Evolutionary conservation across 1,139 yeast genomes (phyloP), one percentile per base, ranked within the genome.

Genomic region (Taphrina flavorubra): DNA sequence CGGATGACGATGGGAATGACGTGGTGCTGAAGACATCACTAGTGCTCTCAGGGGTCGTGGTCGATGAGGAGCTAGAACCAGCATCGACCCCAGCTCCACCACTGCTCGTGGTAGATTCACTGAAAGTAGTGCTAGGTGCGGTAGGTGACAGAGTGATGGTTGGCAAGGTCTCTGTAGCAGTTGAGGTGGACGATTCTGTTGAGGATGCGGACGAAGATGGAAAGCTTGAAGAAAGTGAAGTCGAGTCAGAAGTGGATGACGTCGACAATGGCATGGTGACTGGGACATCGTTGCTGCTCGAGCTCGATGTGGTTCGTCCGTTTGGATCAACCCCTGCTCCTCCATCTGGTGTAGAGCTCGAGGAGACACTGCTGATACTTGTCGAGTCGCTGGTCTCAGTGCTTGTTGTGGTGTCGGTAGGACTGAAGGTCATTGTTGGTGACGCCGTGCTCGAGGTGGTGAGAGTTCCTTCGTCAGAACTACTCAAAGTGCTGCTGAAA

Each of bases 261-360:
- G 42, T 39, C 14, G 47, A 44, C 18, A n/a, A n/a, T 7, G 47
- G 13, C n/a, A 44, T 14, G 8, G 47, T 44, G 18, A 44, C 8
- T 44, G 47, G n/a, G 18, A 7, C 18, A 16, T 44, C 47, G 18
- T 16, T 44, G 47, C n/a, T 44, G 47, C 18, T n/a, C 47, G 47
- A 44, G 47, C 53, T 25, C n/a, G 53, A 20, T 8, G 13, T 20
- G n/a, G 53, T 16, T 49, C 53, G 53, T 20, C 53, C 53, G n/a
- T 49, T n/a, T 3, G 57, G 20, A 37, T 37, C 42, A n/a, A 53
- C 42, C 11, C 57, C 57, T 14, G 20, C 42, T 6, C 57, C 57
- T 3, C 57, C 57, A 36, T 18, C 34, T 16, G 16, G 57, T 31
- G 18, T 46, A n/a, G 51, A n/a, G 18, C 51, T 46, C 3, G 25